Evolutionary conservation across 768 basidiomycete genomes (phyloP).

Genomic region (Royoungia palumana): DNA sequence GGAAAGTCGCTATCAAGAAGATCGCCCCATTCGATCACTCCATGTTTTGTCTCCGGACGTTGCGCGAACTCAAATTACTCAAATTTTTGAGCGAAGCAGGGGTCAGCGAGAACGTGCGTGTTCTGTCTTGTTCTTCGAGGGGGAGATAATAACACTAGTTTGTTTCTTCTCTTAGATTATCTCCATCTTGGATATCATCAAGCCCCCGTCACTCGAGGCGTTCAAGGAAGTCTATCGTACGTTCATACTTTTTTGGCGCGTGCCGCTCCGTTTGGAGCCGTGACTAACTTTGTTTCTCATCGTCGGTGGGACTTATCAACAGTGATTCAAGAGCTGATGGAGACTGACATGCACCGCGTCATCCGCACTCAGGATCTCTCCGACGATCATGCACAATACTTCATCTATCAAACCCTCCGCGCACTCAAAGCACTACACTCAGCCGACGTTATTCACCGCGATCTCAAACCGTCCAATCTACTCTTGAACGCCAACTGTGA

Average conservation of each 20-base stretch:
- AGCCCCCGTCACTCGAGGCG: constrained; percentile 70
- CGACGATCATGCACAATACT: constrained; percentile 94
- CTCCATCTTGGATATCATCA: constrained; percentile 85
- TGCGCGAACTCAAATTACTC: constrained; percentile 80
- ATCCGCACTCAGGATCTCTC: constrained; percentile 93
- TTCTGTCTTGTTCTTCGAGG: not conserved
- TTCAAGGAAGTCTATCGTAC: constrained; percentile 84
- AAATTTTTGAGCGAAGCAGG: constrained; percentile 86
- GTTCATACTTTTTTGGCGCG: constrained; percentile 21
- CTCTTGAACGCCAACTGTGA: constrained; percentile 98
- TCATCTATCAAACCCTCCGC: constrained; percentile 90
- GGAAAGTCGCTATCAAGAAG: constrained; percentile 96
- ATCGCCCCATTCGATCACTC: constrained; percentile 94
- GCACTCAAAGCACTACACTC: constrained; percentile 96
- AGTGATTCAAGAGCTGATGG: constrained; percentile 93
- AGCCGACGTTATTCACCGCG: constrained; percentile 93
- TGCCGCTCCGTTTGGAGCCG: not conserved
- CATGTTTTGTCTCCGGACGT: constrained; percentile 90
- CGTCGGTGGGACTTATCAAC: constrained; percentile 3
- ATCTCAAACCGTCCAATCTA: constrained; percentile 95
- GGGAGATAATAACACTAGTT: not conserved
- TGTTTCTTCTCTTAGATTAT: constrained; percentile 56
- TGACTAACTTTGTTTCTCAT: not conserved
- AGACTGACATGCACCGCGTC: constrained; percentile 96
- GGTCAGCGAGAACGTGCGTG: constrained; percentile 78